These are phyloP conservation scores for Saturnispora besseyi DNA, from an alignment of 805 yeast genomes.

Conservation along the genomic window DNA sequence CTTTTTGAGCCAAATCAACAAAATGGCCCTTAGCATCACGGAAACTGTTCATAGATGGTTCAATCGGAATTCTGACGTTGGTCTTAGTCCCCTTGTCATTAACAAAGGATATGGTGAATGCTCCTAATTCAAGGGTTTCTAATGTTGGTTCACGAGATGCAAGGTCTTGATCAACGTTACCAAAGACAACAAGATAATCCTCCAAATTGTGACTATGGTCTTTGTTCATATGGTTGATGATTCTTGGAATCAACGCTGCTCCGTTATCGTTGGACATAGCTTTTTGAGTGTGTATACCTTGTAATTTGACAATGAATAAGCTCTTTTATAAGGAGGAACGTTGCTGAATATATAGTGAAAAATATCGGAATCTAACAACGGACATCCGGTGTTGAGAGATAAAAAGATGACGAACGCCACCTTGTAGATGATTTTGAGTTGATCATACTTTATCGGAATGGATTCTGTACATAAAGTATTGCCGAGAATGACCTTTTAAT, in stretches of 20 bases:
- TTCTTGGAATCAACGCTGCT: constrained; percentile 28
- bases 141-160: constrained; percentile 32
- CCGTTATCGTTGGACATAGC: neutral
- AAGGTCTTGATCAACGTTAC: constrained; percentile 9
- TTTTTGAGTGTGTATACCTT: too few relatives aligned
- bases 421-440: too few relatives aligned
- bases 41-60: constrained; percentile 38
- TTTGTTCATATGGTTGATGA: constrained; percentile 70
- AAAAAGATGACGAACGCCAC: too few relatives aligned
- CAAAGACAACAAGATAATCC: constrained; percentile 66
- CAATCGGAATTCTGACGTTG: constrained; percentile 32
- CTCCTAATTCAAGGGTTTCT: constrained; percentile 36
- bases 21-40: constrained; percentile 46
- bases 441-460: too few relatives aligned
- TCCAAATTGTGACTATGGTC: constrained; percentile 64
- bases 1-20: constrained; percentile 64
- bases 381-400: too few relatives aligned
- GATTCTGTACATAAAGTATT: too few relatives aligned
- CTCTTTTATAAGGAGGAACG: too few relatives aligned
- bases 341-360: too few relatives aligned
- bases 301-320: too few relatives aligned
- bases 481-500: too few relatives aligned
- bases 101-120: constrained; percentile 34
- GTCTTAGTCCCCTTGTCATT: constrained; percentile 27
- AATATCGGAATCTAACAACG: too few relatives aligned